phyloP scores from a whole-genome alignment of 1,284 basidiomycete species.

The Apiotrichum gracile region DNA sequence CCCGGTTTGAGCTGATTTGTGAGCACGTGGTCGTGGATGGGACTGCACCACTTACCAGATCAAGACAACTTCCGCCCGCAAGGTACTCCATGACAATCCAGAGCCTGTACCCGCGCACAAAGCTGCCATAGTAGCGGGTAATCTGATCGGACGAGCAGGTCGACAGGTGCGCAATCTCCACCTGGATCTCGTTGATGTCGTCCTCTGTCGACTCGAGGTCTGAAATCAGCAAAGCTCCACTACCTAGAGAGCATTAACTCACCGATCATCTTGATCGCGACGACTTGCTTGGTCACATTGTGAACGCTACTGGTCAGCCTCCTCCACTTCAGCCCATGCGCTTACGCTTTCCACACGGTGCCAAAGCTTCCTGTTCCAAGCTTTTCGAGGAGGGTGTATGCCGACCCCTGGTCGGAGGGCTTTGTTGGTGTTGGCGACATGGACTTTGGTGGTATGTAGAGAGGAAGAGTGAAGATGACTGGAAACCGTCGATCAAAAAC shows the following conservation, averaged over 20 bases:
- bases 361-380: constrained; percentile 97
- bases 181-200: constrained; percentile 94
- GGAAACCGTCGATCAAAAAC: too few species aligned
- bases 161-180: constrained; percentile 91
- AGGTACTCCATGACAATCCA: constrained; percentile 99
- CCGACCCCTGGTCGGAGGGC: constrained; percentile 63
- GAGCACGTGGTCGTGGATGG: background rate
- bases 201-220: constrained; percentile 68
- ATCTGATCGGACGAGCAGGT: constrained; percentile 95
- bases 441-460: background rate
- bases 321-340: background rate
- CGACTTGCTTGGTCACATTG: constrained; percentile 85
- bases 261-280: constrained; percentile 98
- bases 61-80: constrained; percentile 94
- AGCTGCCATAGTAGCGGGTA: constrained; percentile 93
- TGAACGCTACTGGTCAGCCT: constrained; percentile 57
- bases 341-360: constrained; percentile 84
- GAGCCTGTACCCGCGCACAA: constrained; percentile 91
- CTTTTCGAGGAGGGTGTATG: constrained; percentile 90
- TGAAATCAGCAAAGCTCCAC: constrained; percentile 4
- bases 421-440: background rate
- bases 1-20: constrained; percentile 68
- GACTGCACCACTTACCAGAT: constrained; percentile 57
- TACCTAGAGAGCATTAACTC: constrained; percentile 39
- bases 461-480: background rate